Base-by-base conservation (phyloP, 306 rosid species). In the Amphicarpaea edgeworthii region DNA sequence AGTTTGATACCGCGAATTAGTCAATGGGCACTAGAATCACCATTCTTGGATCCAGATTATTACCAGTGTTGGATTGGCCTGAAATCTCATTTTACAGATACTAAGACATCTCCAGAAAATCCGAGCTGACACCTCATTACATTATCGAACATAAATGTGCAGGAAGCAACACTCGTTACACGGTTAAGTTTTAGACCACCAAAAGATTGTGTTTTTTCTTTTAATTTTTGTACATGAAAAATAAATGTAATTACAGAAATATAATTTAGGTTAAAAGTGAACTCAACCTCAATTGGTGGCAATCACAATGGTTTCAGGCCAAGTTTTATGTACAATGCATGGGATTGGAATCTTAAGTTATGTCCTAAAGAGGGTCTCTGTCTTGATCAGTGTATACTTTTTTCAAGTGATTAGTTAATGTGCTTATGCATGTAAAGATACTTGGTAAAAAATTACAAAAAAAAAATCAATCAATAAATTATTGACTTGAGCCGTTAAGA, bases 51-150 rank as follows among this genome's bases (percentile, higher is more conserved):
- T 78, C 90, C 14, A 73, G 93, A 95, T 70, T 95, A 95, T 79
- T 95, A 95, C 88, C 96, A 81, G 55, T 92, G 98, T 72, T 95
- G 98, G 98, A 90, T 85, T 45, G 97, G 98, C 42, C 63, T 92
- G 69, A 81, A 77, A 68, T 92, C 98, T 24, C 98, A 92, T 88
- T 94, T 91, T 38, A 38, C 86, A 20, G 37, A 0, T 3, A 69
- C 68, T 9, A 71, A 37, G 41, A 23, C 68, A 58, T 2, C 19
- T 47, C 17, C 73, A 45, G 2, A 54, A 66, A 71, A 10, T 45
- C 12, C 49, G 40, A 75, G n/a, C n/a, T n/a, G n/a, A n/a, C n/a
- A n/a, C n/a, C n/a, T n/a, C n/a, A n/a, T n/a, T n/a, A n/a, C n/a
- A n/a, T n/a, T n/a, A n/a, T n/a, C n/a, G n/a, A n/a, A n/a, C n/a